Evolutionary conservation across 352 stramenopile species (phyloP), one percentile per base, ranked within the genome.

Genomic region (Globisporangium spinosum): DNA sequence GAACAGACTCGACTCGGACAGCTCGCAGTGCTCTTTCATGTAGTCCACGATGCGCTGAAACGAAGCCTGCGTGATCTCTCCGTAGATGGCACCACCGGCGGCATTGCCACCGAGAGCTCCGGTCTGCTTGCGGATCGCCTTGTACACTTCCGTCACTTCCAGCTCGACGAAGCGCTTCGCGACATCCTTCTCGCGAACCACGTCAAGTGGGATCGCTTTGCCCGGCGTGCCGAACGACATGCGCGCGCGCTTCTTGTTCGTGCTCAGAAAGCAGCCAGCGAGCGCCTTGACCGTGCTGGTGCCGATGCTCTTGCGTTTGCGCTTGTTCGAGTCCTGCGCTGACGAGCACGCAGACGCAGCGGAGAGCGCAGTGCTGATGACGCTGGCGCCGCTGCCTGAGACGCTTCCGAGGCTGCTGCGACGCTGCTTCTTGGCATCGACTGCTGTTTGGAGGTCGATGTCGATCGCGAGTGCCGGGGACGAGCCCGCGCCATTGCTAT

Each of bases 1-100:
- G 75, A 99, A 99, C 17, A 92, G 83, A 61, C 89, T 98, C 17
- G 82, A 68, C 22, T 80, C 70, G 51, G 79, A 83, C 49, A 99
- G 80, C 65, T 93, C 89, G 40, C 94, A 98, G 34, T 98, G 61
- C 23, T 97, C 83, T 59, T 98, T 95, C 74, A 99, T 85, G 64
- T 96, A 95, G 71, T 99, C 94, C 0, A 98, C 85, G 62, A 99
- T 93, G 51, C 96, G 95, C 77, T 99, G 97, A 88, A 99, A 99
- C 29, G 91, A 98, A 34, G 89, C 90, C 53, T 97, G 88, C 13
- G 97, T 99, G 68, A 99, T 92, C 77, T 99, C 97, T 20, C 97
- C 97, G 74, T 99, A 99, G 71, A 99, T 99, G 25, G 97, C 94
- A 32, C 97, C 97, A 62, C 93, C 93, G 1, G 93, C 88, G 3